A percentile compares a stretch with the other conserved stretches of the same genome.
Evolutionary conservation across 2,329 filamentous ascomycete genomes (phyloP).

Genomic region (Aureobasidium zeae): DNA sequence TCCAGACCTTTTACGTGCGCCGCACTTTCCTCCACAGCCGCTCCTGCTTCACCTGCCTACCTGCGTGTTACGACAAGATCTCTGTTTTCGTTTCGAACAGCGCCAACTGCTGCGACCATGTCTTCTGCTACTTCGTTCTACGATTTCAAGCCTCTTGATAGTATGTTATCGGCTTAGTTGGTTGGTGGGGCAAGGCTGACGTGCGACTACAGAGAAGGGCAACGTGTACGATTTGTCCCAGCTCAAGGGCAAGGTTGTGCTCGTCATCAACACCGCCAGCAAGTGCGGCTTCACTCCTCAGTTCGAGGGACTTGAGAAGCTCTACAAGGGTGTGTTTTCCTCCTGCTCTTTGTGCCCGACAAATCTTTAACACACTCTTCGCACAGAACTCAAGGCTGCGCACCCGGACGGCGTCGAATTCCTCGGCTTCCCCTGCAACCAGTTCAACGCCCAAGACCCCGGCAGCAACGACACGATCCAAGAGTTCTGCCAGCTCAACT

Average conservation of each 20-base stretch:
- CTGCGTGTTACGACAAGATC: neutral
- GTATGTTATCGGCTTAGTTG: constrained; percentile 43
- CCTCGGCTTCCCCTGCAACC: constrained; percentile 97
- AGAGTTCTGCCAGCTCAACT: constrained; percentile 80
- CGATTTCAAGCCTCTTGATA: constrained; percentile 76
- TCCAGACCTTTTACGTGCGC: too few species aligned
- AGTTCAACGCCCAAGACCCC: constrained; percentile 87
- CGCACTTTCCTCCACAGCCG: neutral
- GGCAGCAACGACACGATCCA: constrained; percentile 57
- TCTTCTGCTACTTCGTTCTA: constrained; percentile 64
- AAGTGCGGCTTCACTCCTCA: constrained; percentile 99
- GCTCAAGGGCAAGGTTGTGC: constrained; percentile 84
- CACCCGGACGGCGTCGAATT: constrained; percentile 72
- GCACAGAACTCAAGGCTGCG: constrained; percentile 48
- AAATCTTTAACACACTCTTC: neutral
- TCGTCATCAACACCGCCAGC: constrained; percentile 94
- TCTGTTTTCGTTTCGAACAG: neutral
- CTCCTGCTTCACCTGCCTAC: neutral
- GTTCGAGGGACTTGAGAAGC: constrained; percentile 78
- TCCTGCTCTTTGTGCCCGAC: neutral
- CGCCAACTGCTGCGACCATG: constrained; percentile 40
- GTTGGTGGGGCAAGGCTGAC: constrained; percentile 14
- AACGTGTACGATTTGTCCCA: constrained; percentile 57
- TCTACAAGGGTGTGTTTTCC: constrained; percentile 57
- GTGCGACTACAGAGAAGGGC: constrained; percentile 56